Conservation (phyloP, 805 yeast genomes). For the Saccharomycopsis sp. region DNA sequence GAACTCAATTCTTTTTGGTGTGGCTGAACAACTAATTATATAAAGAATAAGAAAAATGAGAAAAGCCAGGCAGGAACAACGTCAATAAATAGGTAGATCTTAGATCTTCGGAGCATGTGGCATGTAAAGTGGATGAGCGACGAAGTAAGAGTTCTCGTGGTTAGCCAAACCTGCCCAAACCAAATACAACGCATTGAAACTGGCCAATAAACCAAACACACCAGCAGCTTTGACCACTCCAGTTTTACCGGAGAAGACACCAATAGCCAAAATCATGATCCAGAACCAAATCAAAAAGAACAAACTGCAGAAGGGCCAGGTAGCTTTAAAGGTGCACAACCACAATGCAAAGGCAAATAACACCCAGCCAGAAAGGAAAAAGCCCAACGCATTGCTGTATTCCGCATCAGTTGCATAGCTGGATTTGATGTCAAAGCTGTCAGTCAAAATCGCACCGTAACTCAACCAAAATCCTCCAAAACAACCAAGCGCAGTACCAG, state of each 20-base stretch:
- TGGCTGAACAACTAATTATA: neutral
- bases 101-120: slow-evolving; percentile 16
- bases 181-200: slow-evolving; percentile 50
- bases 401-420: slow-evolving; percentile 40
- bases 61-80: neutral
- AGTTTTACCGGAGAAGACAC: slow-evolving; percentile 38
- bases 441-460: slow-evolving; percentile 51
- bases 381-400: slow-evolving; percentile 47
- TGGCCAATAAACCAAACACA: slow-evolving; percentile 46
- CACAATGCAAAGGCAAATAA: slow-evolving; percentile 50
- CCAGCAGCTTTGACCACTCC: slow-evolving; percentile 47
- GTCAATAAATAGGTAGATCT: neutral
- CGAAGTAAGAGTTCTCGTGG: slow-evolving; percentile 49
- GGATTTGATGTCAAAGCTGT: slow-evolving; percentile 50
- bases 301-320: slow-evolving; percentile 53
- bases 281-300: slow-evolving; percentile 49
- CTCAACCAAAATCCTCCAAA: slow-evolving; percentile 70
- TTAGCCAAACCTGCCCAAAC: slow-evolving; percentile 59
- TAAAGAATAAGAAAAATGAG: neutral
- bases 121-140: slow-evolving; percentile 15
- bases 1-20: neutral
- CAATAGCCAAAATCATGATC: slow-evolving; percentile 47
- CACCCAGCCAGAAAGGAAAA: slow-evolving; percentile 58
- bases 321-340: slow-evolving; percentile 53
- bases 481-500: slow-evolving; percentile 55